Conservation (phyloP, 441 rosid genomes). For the Erysimum pusillum region DNA sequence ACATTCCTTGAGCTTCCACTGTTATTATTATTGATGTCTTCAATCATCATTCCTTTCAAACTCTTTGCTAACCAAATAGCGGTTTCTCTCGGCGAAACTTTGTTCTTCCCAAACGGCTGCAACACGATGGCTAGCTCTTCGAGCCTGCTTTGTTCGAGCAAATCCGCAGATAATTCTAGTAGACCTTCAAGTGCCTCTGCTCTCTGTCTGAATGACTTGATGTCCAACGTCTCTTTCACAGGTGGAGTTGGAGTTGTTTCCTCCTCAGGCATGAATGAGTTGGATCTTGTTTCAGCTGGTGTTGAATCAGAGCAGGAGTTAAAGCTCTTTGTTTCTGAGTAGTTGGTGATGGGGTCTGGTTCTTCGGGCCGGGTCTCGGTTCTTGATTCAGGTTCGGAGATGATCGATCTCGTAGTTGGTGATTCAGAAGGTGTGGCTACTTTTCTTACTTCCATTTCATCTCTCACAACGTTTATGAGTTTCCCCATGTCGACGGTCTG, state of each 20-base stretch:
- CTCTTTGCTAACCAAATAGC: constrained; percentile 97
- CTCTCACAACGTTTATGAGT: constrained; percentile 75
- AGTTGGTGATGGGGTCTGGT: constrained; percentile 49
- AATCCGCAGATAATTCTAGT: constrained; percentile 86
- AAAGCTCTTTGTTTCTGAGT: constrained; percentile 42
- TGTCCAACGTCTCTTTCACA: constrained; percentile 74
- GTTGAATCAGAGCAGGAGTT: constrained; percentile 44
- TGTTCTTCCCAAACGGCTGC: constrained; percentile 92
- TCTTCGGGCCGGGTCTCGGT: constrained; percentile 42
- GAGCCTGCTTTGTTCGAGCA: constrained; percentile 79
- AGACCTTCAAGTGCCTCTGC: constrained; percentile 98
- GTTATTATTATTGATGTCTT: constrained; percentile 56
- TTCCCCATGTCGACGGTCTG: constrained; percentile 78
- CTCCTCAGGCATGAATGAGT: constrained; percentile 53
- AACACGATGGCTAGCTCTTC: constrained; percentile 91
- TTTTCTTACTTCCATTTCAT: constrained; percentile 72
- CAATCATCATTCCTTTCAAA: constrained; percentile 92
- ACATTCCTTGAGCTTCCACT: constrained; percentile 41
- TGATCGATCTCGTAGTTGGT: constrained; percentile 48
- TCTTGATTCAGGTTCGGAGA: constrained; percentile 59
- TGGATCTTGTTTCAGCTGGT: constrained; percentile 53
- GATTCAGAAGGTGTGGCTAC: constrained; percentile 58
- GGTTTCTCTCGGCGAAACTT: constrained; percentile 96
- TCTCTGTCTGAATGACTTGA: constrained; percentile 90
- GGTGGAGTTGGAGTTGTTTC: constrained; percentile 56